These are phyloP conservation scores for Neoarthrinium moseri DNA, from an alignment of 2,329 filamentous ascomycete species.

Conservation along the genomic window DNA sequence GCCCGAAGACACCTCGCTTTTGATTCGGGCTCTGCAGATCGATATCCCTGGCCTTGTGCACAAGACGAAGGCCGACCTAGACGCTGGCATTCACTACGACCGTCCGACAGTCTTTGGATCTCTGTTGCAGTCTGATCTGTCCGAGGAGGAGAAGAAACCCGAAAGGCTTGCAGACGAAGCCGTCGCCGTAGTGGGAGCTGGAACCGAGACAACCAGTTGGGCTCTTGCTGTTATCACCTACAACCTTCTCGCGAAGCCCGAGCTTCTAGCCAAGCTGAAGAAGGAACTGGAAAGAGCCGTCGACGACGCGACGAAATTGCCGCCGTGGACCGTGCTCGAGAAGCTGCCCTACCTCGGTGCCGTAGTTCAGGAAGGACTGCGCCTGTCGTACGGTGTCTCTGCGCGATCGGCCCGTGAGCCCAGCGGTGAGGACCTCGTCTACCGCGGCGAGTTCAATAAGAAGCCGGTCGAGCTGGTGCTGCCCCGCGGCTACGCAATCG, in stretches of 20 bases:
- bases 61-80: constrained; percentile 14
- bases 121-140: constrained; percentile 16
- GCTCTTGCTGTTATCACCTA: constrained; percentile 22
- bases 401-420: constrained; percentile 16
- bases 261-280: constrained; percentile 18
- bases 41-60: constrained; percentile 14
- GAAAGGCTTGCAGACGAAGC: constrained; percentile 17
- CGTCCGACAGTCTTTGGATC: constrained; percentile 15
- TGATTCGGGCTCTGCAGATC: constrained; percentile 15
- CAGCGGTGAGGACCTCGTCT: constrained; percentile 17
- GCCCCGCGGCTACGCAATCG: constrained; percentile 16
- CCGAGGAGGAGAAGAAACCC: constrained; percentile 12
- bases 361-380: constrained; percentile 22
- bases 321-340: constrained; percentile 29
- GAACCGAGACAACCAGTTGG: constrained; percentile 19
- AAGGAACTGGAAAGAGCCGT: constrained; percentile 17
- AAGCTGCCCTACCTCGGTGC: constrained; percentile 34
- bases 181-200: constrained; percentile 16
- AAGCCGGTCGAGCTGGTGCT: constrained; percentile 15
- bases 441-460: constrained; percentile 14
- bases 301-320: constrained; percentile 8
- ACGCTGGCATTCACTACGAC: constrained; percentile 14
- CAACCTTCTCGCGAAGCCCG: constrained; percentile 21
- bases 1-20: constrained; percentile 13
- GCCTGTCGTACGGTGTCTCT: constrained; percentile 18